phyloP scores from a whole-genome alignment of 805 yeast species.

The Starmerella powellii region DNA sequence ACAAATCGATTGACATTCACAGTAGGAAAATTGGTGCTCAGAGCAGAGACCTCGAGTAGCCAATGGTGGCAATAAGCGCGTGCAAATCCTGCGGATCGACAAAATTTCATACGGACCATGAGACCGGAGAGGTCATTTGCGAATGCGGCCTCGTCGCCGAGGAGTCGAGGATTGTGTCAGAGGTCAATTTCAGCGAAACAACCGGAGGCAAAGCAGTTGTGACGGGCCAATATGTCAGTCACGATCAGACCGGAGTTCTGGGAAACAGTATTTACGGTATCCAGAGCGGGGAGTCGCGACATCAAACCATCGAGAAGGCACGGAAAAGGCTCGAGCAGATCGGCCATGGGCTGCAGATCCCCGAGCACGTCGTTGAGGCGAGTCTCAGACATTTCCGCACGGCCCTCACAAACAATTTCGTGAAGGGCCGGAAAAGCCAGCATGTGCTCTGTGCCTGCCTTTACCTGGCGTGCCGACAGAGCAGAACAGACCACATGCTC shows the following conservation, averaged over 20 bases:
- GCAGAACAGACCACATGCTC: conserved; percentile 84
- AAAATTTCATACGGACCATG: conserved; percentile 18
- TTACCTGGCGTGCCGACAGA: conserved; percentile 87
- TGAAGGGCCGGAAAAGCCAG: conserved; percentile 93
- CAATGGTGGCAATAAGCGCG: conserved; percentile 5
- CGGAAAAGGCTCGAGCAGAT: conserved; percentile 64
- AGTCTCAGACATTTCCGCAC: conserved; percentile 82
- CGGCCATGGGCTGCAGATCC: conserved; percentile 65
- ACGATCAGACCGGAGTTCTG: conserved; percentile 64
- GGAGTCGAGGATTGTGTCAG: conserved; percentile 90
- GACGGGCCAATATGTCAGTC: conserved; percentile 85
- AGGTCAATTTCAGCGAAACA: conserved; percentile 86
- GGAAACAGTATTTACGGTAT: conserved; percentile 46
- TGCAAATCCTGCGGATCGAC: conserved; percentile 21
- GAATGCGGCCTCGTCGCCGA: conserved; percentile 81
- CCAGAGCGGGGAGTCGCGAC: conserved; percentile 54
- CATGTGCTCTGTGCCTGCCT: conserved; percentile 92
- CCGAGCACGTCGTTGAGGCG: conserved; percentile 73
- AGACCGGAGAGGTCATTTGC: conserved; percentile 55
- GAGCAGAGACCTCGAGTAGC: too few species aligned
- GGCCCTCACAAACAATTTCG: conserved; percentile 79
- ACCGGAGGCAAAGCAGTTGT: conserved; percentile 91
- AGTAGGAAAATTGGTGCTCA: too few species aligned
- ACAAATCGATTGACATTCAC: too few species aligned
- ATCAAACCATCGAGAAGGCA: conserved; percentile 79